Evolutionary conservation across 2,329 filamentous ascomycete genomes (phyloP), one percentile per base, ranked within the genome.

Genomic region (Penicillium freii): DNA sequence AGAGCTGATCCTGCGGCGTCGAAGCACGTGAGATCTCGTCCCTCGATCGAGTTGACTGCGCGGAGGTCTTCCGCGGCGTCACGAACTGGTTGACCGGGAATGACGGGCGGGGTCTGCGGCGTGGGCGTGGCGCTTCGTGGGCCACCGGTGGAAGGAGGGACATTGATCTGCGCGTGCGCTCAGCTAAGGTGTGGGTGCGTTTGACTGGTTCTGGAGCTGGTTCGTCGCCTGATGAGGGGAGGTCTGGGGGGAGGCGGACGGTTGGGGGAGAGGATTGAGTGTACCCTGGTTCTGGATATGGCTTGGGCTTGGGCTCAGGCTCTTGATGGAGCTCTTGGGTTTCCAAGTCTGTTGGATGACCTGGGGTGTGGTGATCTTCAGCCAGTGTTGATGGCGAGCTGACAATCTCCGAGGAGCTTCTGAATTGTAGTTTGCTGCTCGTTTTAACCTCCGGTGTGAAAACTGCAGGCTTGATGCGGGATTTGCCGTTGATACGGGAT

Each of bases 111-210:
- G 65, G 59, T 31, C 61, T 66, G 15, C 75, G 71, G 13, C 69
- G 61, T 40, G 64, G 65, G 15, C 61, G 66, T 23, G 70, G 56
- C 9, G 64, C 50, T 51, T 59, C 67, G 57, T 53, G 65, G 25
- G 54, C 65, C 56, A 44, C 71, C 57, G 65, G 64, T 1, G 84
- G 82, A 46, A 84, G 78, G 3, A 86, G 80, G 0, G 87, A 85
- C 86, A 96, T 93, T 19, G 90, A 92, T 53, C 91, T 81, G 19
- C 89, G 85, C 0, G 92, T 95, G 47, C 92, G 87, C 69, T 95
- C 91, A 4, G 88, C 83, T 0, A 94, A 81, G 0, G 87, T 78
- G 56, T 58, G 56, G 45, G 59, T 67, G 67, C 56, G 54, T 38
- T 67, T 62, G 67, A 70, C 42, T 25, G 62, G 56, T 38, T 66